phyloP scores from a whole-genome alignment of 139 green algal genomes.

The Parachlorella kessleri region DNA sequence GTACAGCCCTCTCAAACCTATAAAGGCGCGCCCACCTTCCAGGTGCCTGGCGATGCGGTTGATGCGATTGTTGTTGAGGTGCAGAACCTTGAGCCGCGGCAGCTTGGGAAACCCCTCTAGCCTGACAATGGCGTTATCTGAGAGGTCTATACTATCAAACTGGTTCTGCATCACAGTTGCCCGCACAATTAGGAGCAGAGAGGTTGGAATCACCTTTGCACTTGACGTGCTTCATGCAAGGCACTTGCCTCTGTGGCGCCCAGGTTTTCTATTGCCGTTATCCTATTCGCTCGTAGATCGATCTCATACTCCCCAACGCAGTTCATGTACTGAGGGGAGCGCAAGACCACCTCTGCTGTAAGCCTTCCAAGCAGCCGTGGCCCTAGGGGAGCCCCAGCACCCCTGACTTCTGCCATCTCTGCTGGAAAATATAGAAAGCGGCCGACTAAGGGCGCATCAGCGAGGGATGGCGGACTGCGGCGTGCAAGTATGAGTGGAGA shows the following conservation, averaged over 20 bases:
- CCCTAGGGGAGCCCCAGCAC: conserved; percentile 8
- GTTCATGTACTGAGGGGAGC: conserved; percentile 91
- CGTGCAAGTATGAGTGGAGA: no score
- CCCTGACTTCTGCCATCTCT: conserved; percentile 3
- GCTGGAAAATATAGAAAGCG: background rate
- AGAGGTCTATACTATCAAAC: conserved; percentile 97
- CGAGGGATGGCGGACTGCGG: no score
- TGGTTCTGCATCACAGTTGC: conserved; percentile 91
- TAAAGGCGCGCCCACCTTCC: conserved; percentile 54
- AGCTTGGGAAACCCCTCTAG: conserved; percentile 96
- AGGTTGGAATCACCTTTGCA: no score
- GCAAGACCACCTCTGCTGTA: conserved; percentile 87
- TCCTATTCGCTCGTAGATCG: conserved; percentile 85
- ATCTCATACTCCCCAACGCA: conserved; percentile 87
- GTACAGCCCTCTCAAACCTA: background rate
- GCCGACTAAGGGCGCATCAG: no score
- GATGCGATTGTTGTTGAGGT: conserved; percentile 96
- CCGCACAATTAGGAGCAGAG: no score
- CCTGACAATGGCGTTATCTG: conserved; percentile 94
- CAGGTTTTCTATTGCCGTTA: conserved; percentile 92
- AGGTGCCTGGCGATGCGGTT: conserved; percentile 72
- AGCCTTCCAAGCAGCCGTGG: conserved; percentile 70
- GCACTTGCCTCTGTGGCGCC: conserved; percentile 78
- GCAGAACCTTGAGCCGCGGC: conserved; percentile 76
- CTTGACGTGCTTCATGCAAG: no score